Evolutionary conservation across 2,329 filamentous ascomycete species (phyloP), one percentile per base, ranked within the genome.

Genomic region (Aureobasidium pullulans): DNA sequence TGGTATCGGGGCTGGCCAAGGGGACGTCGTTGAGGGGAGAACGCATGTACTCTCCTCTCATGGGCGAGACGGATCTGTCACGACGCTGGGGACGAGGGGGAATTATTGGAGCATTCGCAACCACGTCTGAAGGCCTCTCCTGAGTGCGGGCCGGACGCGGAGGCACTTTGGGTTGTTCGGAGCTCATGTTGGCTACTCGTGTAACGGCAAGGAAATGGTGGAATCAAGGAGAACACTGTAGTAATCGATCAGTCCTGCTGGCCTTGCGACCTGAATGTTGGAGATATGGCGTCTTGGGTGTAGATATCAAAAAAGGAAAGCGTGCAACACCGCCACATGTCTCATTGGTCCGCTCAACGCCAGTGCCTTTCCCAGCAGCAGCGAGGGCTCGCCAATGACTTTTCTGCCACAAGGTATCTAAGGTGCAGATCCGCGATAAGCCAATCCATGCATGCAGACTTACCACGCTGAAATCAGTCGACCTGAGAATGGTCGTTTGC

Each of bases 21-120:
- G 77, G 73, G 32, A 48, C 34, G 68, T 90, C 88, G 71, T 93
- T 94, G 68, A 96, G 79, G 8, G 93, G 93, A 56, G 92, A 96
- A 53, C 84, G 90, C 37, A 90, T 89, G 71, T 88, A 96, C 67
- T 86, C 86, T 67, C 90, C 87, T 66, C 86, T 84, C 66, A 84
- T 82, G 44, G 90, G 90, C 59, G 90, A 96, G 63, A 86, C 72
- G 32, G 90, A 89, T 72, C 90, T 88, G 66, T 84, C 70, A 66
- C 77, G 81, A 70, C 86, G 86, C 66, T 79, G 78, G 56, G 92
- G 92, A 63, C 92, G 88, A 62, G 90, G 88, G 64, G 92, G 92
- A 50, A 96, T 81, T 68, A 83, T 84, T 62, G 92, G 91, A 43
- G 83, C 75, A 44, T 84, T 81, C 63, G 76, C 73, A 40, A 79